Conservation (phyloP, 345 rosid species). For the Durio zibethinus region DNA sequence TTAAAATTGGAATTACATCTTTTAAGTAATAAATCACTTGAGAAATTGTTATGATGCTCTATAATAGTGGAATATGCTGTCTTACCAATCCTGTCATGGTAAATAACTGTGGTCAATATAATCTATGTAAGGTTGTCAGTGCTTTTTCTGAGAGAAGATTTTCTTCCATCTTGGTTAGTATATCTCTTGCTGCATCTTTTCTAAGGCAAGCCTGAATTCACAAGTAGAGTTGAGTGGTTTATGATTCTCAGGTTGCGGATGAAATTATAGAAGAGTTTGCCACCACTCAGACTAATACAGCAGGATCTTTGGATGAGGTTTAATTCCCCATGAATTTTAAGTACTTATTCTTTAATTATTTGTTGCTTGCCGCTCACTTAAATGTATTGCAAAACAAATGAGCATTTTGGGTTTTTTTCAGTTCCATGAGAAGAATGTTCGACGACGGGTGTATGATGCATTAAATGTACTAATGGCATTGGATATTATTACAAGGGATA, state of each 20-base stretch:
- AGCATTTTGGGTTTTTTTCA: slow-evolving; percentile 14
- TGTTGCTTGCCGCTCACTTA: neutral
- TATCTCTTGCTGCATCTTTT: neutral
- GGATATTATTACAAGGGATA: slow-evolving; percentile 40
- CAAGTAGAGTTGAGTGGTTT: slow-evolving; percentile 3
- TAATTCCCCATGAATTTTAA: neutral
- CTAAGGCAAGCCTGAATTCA: neutral
- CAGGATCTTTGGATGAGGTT: slow-evolving; percentile 38
- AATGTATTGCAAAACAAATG: neutral
- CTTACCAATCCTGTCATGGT: neutral
- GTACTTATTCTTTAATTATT: neutral
- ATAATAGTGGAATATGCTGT: neutral
- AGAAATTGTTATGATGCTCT: neutral
- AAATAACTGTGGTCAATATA: neutral
- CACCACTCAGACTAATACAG: slow-evolving; percentile 20
- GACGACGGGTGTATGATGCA: slow-evolving; percentile 43
- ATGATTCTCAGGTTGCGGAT: slow-evolving; percentile 38
- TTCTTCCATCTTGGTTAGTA: neutral
- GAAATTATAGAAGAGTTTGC: slow-evolving; percentile 41
- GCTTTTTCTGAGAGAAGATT: neutral
- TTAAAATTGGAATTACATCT: neutral
- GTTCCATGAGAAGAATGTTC: slow-evolving; percentile 45
- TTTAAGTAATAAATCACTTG: neutral
- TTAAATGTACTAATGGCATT: slow-evolving; percentile 43
- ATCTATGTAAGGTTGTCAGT: neutral